Base-by-base conservation (phyloP, 768 basidiomycete species). In the Leccinum disarticulatum region DNA sequence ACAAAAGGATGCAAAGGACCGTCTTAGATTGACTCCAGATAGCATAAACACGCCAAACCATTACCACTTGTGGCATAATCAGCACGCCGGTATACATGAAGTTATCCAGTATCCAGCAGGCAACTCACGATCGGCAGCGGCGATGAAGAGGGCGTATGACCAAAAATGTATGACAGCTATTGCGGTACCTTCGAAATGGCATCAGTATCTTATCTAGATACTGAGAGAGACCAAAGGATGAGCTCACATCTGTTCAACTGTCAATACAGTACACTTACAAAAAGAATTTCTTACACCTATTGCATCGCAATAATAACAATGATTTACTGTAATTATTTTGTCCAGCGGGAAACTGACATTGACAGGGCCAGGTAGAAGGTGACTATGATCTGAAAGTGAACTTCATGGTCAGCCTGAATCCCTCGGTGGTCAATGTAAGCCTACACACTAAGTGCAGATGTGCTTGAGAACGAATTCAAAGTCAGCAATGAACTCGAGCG, bases 31-130 rank as follows among this genome's bases (percentile, higher is more conserved):
- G 57, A n/a, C 25, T 19, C 56, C 58, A 65, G 38, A 65, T 64
- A n/a, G 60, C 53, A 27, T 65, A 64, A 5, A 64, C 56, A 2
- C 64, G 64, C 13, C 64, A 50, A 11, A 64, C 46, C 64, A 66
- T 66, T 30, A 66, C 28, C 19, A 66, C 64, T 66, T 25, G 14
- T 14, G 6, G 6, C 14, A 10, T 2, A n/a, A 13, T 64, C 2
- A 56, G 15, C 11, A 14, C n/a, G 15, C 46, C 5, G 6, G 19
- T 4, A 2, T 17, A 33, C 22, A 9, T 3, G 0, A 9, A 49
- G 17, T 5, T 4, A 3, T 7, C 6, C 19, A 28, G 41, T 4
- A 3, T 6, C 7, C 19, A 31, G 41, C 0, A 22, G n/a, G 5
- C 0, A 19, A 56, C 67, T 61, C 56, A 68, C 67, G 1, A 57